These are phyloP conservation scores for Blepharisma stoltei DNA, from an alignment of 73 alveolate species.

Conservation along the genomic window DNA sequence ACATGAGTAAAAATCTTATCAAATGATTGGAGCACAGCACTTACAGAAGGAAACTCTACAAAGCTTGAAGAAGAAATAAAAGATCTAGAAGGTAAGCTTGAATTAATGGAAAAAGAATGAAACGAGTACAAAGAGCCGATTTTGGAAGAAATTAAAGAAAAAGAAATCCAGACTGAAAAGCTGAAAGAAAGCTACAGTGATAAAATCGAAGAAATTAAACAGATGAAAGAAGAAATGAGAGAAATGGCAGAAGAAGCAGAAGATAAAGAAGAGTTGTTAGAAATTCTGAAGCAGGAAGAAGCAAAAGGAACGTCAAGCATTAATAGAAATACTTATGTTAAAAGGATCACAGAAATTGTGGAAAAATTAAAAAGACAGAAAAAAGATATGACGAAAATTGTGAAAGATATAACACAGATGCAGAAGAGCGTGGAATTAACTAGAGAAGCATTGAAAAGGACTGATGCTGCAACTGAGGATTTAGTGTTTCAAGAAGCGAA, in stretches of 20 bases:
- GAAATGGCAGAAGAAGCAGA: constrained; percentile 31
- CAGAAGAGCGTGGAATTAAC: constrained; percentile 6
- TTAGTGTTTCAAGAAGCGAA: constrained; percentile 20
- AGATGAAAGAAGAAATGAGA: constrained; percentile 6
- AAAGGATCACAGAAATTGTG: constrained; percentile 5
- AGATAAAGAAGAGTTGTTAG: constrained; percentile 17
- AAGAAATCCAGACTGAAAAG: constrained; percentile 17
- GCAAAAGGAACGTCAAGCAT: constrained; percentile 7
- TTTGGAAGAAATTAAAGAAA: constrained; percentile 20
- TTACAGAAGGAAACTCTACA: neutral
- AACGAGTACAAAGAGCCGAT: neutral
- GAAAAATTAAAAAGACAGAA: constrained; percentile 14
- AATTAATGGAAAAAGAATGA: constrained; percentile 17
- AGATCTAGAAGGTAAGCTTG: constrained; percentile 4
- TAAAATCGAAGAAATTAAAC: constrained; percentile 27
- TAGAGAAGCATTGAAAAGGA: constrained; percentile 5
- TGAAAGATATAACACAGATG: constrained; percentile 11
- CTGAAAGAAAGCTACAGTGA: constrained; percentile 24
- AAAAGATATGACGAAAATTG: neutral
- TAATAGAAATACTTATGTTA: constrained; percentile 16
- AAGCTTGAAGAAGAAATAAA: constrained; percentile 10
- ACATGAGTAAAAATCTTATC: neutral
- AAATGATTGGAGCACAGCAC: constrained; percentile 23
- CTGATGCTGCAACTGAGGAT: constrained; percentile 20
- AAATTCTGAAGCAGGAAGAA: constrained; percentile 14